Percentiles rank a stretch among this genome's conserved stretches.
These are phyloP conservation scores for Eucalyptus tenuipes DNA, from an alignment of 345 rosid genomes.

Conservation along the genomic window DNA sequence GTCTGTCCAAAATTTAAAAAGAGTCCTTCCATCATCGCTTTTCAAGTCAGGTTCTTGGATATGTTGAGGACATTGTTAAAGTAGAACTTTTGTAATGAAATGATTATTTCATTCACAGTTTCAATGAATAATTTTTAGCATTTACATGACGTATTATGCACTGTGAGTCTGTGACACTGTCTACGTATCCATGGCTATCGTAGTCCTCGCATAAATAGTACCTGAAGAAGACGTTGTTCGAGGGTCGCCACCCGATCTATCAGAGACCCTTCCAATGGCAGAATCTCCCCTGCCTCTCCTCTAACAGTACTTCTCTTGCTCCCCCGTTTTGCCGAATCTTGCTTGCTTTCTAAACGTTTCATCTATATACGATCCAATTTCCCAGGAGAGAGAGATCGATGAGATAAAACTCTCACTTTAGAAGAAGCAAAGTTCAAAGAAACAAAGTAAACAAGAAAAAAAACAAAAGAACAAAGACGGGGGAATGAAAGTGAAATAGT, in stretches of 20 bases:
- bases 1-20: neutral
- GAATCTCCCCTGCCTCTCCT: slow-evolving; percentile 1
- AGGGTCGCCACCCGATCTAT: slow-evolving; percentile 58
- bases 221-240: slow-evolving; percentile 67
- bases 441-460: neutral
- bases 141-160: neutral
- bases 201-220: neutral
- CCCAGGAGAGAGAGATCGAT: neutral
- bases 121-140: neutral
- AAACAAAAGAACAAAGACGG: neutral
- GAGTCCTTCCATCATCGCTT: neutral
- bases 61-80: neutral
- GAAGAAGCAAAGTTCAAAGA: neutral
- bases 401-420: neutral
- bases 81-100: neutral
- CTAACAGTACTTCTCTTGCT: neutral
- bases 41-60: neutral
- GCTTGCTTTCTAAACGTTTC: slow-evolving; percentile 53
- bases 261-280: slow-evolving; percentile 60
- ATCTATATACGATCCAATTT: slow-evolving; percentile 14
- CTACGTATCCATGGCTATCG: neutral
- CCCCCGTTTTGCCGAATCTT: slow-evolving; percentile 22
- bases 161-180: neutral
- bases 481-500: neutral
- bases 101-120: neutral